Evolutionary conservation across 495 filamentous ascomycete genomes (phyloP).

Genomic region (Aspergillus steynii): DNA sequence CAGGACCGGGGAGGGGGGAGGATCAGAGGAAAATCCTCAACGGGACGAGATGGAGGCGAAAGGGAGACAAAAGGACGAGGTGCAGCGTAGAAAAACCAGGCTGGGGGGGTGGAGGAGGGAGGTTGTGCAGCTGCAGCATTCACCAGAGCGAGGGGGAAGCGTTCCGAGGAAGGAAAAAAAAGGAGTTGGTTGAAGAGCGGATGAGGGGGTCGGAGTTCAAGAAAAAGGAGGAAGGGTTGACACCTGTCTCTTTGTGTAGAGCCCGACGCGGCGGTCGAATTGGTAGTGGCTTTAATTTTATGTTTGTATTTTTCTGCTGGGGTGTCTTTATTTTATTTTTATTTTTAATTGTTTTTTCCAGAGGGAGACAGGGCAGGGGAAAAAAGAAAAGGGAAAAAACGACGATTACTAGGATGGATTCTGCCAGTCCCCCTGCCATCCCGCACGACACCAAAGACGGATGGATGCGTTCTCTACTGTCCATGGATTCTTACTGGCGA

Average conservation of each 20-base stretch:
- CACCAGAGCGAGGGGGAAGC: conserved; percentile 12
- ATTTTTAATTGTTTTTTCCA: too few relatives aligned
- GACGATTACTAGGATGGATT: too few relatives aligned
- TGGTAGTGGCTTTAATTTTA: too few relatives aligned
- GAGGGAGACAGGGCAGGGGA: too few relatives aligned
- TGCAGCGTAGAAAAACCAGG: conserved; percentile 7
- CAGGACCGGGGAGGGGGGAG: conserved; percentile 5
- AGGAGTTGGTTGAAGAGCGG: conserved; percentile 1
- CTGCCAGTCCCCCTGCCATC: too few relatives aligned
- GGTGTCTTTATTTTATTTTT: too few relatives aligned
- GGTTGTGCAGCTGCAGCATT: conserved; percentile 12
- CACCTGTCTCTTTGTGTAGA: conserved; percentile 13
- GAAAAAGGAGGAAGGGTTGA: conserved; percentile 14
- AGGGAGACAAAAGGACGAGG: conserved; percentile 9
- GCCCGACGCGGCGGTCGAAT: not conserved
- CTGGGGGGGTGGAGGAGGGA: not conserved
- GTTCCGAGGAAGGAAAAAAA: not conserved
- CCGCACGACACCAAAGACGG: too few relatives aligned
- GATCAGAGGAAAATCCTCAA: not conserved
- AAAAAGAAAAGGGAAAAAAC: too few relatives aligned
- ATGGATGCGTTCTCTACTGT: too few relatives aligned
- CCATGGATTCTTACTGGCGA: too few relatives aligned
- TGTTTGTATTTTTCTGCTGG: too few relatives aligned
- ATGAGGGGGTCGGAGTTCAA: not conserved
- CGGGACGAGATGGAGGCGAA: conserved; percentile 5